Conservation (phyloP, 2,329 filamentous ascomycete genomes). For the Neonectria ditissima region DNA sequence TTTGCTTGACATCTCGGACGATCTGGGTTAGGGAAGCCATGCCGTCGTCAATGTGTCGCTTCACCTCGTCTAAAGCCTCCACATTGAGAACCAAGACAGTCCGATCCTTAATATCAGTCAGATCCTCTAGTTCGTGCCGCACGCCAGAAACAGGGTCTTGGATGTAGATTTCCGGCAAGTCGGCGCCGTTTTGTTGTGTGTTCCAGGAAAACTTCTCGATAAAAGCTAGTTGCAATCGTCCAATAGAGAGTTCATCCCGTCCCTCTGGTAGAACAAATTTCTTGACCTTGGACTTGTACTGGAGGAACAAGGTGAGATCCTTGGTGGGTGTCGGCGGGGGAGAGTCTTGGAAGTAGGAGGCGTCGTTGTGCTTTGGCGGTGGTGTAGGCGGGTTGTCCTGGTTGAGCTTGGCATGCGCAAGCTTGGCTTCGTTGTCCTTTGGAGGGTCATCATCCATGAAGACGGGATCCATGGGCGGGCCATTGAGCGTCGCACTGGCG, state of each 20-base stretch:
- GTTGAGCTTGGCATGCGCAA: conserved; percentile 39
- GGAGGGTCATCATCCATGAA: conserved; percentile 43
- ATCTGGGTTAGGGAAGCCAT: conserved; percentile 82
- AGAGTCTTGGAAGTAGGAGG: conserved; percentile 68
- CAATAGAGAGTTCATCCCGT: conserved; percentile 84
- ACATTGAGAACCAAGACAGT: conserved; percentile 96
- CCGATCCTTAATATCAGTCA: conserved; percentile 92
- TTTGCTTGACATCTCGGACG: conserved; percentile 87
- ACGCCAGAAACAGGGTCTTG: conserved; percentile 96
- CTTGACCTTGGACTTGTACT: conserved; percentile 97
- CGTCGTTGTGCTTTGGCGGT: conserved; percentile 56
- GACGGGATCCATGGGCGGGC: conserved; percentile 63
- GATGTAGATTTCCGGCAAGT: conserved; percentile 97
- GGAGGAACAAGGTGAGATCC: conserved; percentile 91
- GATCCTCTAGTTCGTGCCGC: conserved; percentile 95
- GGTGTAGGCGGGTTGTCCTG: conserved; percentile 47
- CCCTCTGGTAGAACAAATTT: conserved; percentile 92
- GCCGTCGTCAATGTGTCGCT: conserved; percentile 94
- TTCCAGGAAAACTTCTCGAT: conserved; percentile 99
- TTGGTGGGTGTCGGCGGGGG: conserved; percentile 78
- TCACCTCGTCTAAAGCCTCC: conserved; percentile 94
- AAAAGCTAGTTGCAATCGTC: conserved; percentile 91
- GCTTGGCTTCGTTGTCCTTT: conserved; percentile 31
- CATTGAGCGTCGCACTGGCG: conserved; percentile 69
- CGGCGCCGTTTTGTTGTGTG: conserved; percentile 90